Evolutionary conservation across 2,329 filamentous ascomycete species (phyloP).

Genomic region (Dactylonectria macrodidyma): DNA sequence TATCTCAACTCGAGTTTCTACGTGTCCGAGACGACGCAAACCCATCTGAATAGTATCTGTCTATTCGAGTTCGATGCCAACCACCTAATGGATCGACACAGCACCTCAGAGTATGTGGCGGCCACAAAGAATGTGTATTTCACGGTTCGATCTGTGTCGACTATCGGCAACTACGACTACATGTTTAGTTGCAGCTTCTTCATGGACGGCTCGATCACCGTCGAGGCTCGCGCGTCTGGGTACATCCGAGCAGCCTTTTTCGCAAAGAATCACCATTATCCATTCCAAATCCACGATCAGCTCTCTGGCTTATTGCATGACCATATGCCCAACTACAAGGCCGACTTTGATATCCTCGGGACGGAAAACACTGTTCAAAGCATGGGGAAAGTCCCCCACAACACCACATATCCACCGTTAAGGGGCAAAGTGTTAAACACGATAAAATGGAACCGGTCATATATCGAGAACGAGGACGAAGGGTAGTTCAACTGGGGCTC

Average conservation of each 20-base stretch:
- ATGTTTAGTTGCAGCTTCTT: constrained; percentile 56
- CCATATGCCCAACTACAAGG: constrained; percentile 58
- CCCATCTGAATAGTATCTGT: constrained; percentile 67
- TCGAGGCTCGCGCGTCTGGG: constrained; percentile 57
- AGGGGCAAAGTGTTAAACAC: constrained; percentile 30
- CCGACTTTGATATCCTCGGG: constrained; percentile 57
- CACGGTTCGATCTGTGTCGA: constrained; percentile 28
- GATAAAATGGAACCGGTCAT: constrained; percentile 25
- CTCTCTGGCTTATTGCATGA: constrained; percentile 58
- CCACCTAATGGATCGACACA: constrained; percentile 61
- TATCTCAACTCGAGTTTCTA: constrained; percentile 65
- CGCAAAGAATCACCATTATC: constrained; percentile 52
- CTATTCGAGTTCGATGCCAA: constrained; percentile 68
- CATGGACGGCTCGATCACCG: constrained; percentile 56
- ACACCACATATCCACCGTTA: constrained; percentile 43
- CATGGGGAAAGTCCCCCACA: constrained; percentile 54
- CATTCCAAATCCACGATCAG: constrained; percentile 53
- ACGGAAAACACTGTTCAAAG: constrained; percentile 56
- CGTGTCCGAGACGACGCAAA: constrained; percentile 58
- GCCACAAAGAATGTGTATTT: constrained; percentile 26
- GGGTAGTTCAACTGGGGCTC: constrained; percentile 54
- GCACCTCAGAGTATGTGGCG: constrained; percentile 18
- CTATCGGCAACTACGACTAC: constrained; percentile 61
- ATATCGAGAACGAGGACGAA: constrained; percentile 60
- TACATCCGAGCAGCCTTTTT: constrained; percentile 58